Evolutionary conservation across 1,139 yeast species (phyloP).

Genomic region (Yamadazyma dendronema): DNA sequence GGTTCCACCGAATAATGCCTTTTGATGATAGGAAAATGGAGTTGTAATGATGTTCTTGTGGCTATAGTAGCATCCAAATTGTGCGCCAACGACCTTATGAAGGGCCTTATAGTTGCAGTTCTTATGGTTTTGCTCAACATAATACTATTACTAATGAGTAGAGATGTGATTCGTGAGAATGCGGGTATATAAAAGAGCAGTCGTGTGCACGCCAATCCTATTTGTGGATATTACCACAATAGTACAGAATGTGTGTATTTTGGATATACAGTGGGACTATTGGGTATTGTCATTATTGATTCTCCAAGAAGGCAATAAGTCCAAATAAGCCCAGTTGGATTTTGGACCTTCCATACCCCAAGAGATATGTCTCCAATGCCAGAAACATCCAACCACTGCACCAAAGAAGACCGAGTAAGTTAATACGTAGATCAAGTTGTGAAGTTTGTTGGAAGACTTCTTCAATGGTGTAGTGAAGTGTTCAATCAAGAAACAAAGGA

Average conservation of each 20-base stretch:
- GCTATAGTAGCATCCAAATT: too few relatives aligned
- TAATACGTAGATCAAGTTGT: constrained; percentile 29
- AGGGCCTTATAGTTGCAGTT: neutral
- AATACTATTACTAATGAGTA: neutral
- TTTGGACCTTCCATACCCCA: constrained; percentile 91
- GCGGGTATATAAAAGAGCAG: neutral
- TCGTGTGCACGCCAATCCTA: too few relatives aligned
- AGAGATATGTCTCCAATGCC: constrained; percentile 72
- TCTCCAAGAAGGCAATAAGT: constrained; percentile 77
- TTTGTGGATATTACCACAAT: too few relatives aligned
- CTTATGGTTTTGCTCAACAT: neutral
- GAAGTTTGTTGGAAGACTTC: constrained; percentile 23
- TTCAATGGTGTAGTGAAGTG: constrained; percentile 48
- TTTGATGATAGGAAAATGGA: neutral
- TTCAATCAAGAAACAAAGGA: constrained; percentile 75
- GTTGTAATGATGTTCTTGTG: too few relatives aligned
- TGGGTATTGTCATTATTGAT: constrained; percentile 34
- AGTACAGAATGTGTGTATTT: too few relatives aligned
- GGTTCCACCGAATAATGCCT: constrained; percentile 9
- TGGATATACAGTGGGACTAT: too few relatives aligned
- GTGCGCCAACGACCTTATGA: neutral
- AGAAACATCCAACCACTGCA: constrained; percentile 63
- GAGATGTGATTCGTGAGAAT: neutral
- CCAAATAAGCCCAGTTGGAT: constrained; percentile 63
- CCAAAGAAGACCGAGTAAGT: constrained; percentile 49